A percentile compares a stretch with the other conserved stretches of the same genome.
Evolutionary conservation across 2,329 filamentous ascomycete genomes (phyloP).

Genomic region (Clarireedia hainanense): DNA sequence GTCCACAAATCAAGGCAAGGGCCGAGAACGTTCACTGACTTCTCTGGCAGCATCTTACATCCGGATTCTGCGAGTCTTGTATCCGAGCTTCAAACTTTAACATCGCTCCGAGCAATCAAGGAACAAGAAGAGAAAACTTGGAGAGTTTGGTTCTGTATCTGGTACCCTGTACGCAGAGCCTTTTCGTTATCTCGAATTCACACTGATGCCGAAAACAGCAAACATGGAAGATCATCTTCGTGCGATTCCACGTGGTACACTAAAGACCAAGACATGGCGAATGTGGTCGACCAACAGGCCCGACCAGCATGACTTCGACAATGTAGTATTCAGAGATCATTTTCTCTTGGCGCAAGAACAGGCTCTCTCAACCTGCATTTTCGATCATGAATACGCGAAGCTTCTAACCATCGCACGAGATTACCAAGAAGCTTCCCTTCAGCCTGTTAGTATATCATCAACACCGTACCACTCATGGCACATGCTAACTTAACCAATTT

Average conservation of each 20-base stretch:
- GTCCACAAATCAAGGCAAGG: background rate
- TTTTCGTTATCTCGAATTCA: background rate
- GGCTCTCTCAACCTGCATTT: background rate
- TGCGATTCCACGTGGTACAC: conserved; percentile 1
- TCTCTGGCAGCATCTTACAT: conserved; percentile 1
- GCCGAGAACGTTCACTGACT: background rate
- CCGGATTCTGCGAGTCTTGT: conserved; percentile 13
- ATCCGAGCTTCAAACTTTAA: conserved; percentile 13
- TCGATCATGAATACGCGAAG: conserved; percentile 3
- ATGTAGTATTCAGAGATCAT: conserved; percentile 5
- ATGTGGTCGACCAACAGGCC: conserved; percentile 4
- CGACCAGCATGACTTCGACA: conserved; percentile 6
- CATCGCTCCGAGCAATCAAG: conserved; percentile 9
- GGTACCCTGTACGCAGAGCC: conserved; percentile 7
- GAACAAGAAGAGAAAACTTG: conserved; percentile 12
- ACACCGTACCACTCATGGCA: background rate
- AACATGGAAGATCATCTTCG: conserved; percentile 13
- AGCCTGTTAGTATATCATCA: conserved; percentile 5
- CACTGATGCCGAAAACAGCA: conserved; percentile 3
- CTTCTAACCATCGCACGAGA: conserved; percentile 2
- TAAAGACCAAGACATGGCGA: conserved; percentile 12
- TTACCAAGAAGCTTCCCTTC: conserved; percentile 4
- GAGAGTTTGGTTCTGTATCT: conserved; percentile 16
- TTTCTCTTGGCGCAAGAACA: conserved; percentile 6
- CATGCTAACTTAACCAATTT: background rate